Evolutionary conservation across 805 yeast genomes (phyloP), one percentile per base, ranked within the genome.

Genomic region (Candida ipomoeae): DNA sequence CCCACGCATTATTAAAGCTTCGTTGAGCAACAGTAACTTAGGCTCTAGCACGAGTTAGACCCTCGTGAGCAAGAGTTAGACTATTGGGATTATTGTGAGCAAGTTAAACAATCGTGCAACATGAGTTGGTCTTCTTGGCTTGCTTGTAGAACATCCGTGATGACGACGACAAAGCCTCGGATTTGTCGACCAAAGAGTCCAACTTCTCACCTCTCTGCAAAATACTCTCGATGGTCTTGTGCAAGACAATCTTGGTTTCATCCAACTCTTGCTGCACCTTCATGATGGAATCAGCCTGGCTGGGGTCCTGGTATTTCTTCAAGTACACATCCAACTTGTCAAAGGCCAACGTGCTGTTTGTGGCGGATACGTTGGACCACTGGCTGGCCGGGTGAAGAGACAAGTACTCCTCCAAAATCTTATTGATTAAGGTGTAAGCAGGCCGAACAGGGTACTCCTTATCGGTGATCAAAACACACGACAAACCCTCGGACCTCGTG

Each of bases 261-360:
- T 94, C 99, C 62, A 94, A 80, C 70, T 94, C 99, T 65, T 90
- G 96, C 74, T 94, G 99, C 20, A 94, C 99, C 68, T 86, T 87
- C 96, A 94, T 85, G 55, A 94, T 83, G 10, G 97, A 86, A 67
- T 94, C 99, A 0, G 98, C 98, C 74, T 94, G 96, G 39, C 86
- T 79, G 31, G 99, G 99, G 67, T 94, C 96, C 73, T 94, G 99
- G 71, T 94, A 94, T 63, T 88, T 88, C 60, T 75, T 72, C 58
- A 94, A 72, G 66, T 90, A 90, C 23, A 70, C 72, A 32, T 83
- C 87, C 61, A 92, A 75, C 53, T 80, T 81, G 23, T 80, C 81
- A 65, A 79, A 83, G 37, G 71, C 69, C 49, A 85, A 73, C 13
- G 68, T 64, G 15, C 80, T 58, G 47, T 64, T 75, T 51, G 71